Evolutionary conservation across 2,329 filamentous ascomycete species (phyloP), one percentile per base, ranked within the genome.

Genomic region (Ophiocordyceps camponoti-saundersi): DNA sequence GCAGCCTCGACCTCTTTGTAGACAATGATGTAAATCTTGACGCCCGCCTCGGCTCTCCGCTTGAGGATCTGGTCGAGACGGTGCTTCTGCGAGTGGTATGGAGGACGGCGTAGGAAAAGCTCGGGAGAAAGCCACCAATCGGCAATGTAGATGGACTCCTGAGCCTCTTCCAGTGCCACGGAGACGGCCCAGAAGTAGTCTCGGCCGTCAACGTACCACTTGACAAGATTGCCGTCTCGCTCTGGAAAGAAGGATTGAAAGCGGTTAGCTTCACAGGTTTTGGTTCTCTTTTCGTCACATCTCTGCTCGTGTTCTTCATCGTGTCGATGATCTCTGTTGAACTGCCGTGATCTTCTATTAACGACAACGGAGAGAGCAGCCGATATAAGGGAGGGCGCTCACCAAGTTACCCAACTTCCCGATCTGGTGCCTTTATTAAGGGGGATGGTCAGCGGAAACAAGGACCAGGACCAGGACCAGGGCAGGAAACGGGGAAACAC

Each of bases 81-180:
- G 77, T 82, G 95, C 64, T 95, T 77, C 60, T 93, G 85, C 53
- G 88, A 83, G 58, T 73, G 74, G 53, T 82, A 82, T 0, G 92
- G 85, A 1, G 92, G 89, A 20, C 92, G 75, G 36, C 92, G 79
- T 51, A 98, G 64, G 64, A 90, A 94, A 51, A 92, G 65, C 63
- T 92, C 85, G 0, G 86, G 92, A 3, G 85, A 93, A 15, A 96
- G 69, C 92, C 92, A 96, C 92, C 90, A 98, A 59, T 96, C 92
- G 49, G 74, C 83, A 53, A 98, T 93, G 63, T 96, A 98, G 55
- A 98, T 95, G 43, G 83, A 82, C 65, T 96, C 90, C 57, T 84
- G 84, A 36, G 92, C 92, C 49, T 80, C 73, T 52, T 96, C 89
- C n/a, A 96, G 71, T 0, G 89, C 90, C 32, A 82, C 79, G 0